Evolutionary conservation across 805 yeast species (phyloP).

Genomic region (Ogataea minuta): DNA sequence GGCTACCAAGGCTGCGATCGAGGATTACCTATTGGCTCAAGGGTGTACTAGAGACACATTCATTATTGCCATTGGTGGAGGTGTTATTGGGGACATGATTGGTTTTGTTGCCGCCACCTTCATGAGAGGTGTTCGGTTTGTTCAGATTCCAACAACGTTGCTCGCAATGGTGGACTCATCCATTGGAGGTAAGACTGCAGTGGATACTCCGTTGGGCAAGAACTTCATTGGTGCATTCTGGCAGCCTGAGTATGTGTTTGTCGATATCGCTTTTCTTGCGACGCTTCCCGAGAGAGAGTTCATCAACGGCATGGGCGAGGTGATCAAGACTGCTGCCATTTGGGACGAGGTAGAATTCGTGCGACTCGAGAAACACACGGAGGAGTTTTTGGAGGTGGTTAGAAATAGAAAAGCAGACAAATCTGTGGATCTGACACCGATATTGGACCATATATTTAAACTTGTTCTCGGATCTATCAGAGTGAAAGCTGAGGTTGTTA

Average conservation of each 20-base stretch:
- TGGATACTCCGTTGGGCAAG: conserved; percentile 94
- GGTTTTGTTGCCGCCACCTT: conserved; percentile 99
- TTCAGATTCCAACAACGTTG: conserved; percentile 91
- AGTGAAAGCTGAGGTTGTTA: conserved; percentile 93
- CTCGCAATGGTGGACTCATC: conserved; percentile 98
- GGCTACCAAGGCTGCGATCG: conserved; percentile 86
- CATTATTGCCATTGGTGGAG: conserved; percentile 94
- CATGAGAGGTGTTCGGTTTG: conserved; percentile 95
- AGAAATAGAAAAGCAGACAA: conserved; percentile 41
- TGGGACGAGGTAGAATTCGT: conserved; percentile 91
- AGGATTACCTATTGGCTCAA: conserved; percentile 75
- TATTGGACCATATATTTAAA: conserved; percentile 70
- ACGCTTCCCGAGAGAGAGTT: conserved; percentile 92
- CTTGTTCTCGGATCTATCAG: conserved; percentile 81
- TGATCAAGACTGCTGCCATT: conserved; percentile 95
- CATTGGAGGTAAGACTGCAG: conserved; percentile 97
- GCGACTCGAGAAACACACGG: conserved; percentile 76
- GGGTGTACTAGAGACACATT: conserved; percentile 97
- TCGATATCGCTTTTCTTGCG: conserved; percentile 81
- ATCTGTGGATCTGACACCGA: conserved; percentile 61
- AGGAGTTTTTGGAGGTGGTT: conserved; percentile 66
- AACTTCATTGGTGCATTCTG: conserved; percentile 96
- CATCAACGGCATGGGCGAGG: conserved; percentile 98
- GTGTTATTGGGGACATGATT: conserved; percentile 98
- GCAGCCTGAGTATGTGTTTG: conserved; percentile 89